Percentiles rank a stretch among this genome's conserved stretches.
These are phyloP conservation scores for Saccharomycopsis javanensis DNA, from an alignment of 805 yeast species.

Conservation along the genomic window DNA sequence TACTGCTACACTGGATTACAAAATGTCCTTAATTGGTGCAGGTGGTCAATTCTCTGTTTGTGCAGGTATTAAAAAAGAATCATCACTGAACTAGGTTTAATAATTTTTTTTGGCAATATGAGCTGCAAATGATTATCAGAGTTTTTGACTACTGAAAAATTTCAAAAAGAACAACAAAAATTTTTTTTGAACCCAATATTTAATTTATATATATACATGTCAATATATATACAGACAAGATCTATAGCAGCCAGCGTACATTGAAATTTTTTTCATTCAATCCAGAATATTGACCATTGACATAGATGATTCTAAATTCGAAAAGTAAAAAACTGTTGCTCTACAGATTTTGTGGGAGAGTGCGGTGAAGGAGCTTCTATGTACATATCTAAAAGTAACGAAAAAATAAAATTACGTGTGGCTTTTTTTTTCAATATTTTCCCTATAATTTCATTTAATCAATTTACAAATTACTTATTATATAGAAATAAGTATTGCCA, in stretches of 20 bases:
- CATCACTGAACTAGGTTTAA: too few relatives aligned
- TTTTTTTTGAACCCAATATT: too few relatives aligned
- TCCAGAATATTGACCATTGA: too few relatives aligned
- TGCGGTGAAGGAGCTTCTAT: background rate
- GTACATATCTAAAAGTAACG: background rate
- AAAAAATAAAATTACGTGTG: background rate
- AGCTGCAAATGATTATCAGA: too few relatives aligned
- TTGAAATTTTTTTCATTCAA: too few relatives aligned
- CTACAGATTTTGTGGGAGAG: background rate
- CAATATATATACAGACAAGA: background rate
- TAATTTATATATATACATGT: too few relatives aligned
- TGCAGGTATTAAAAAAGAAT: conserved; percentile 48
- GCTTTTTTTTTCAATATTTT: background rate
- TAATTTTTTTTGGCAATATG: too few relatives aligned
- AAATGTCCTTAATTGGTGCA: conserved; percentile 67
- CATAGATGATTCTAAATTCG: conserved; percentile 29
- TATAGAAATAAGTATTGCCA: too few relatives aligned
- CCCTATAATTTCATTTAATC: too few relatives aligned
- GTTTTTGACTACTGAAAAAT: too few relatives aligned
- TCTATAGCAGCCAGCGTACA: background rate
- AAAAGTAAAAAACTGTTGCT: background rate
- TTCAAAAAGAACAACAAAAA: too few relatives aligned
- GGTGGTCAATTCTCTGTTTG: conserved; percentile 95
- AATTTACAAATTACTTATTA: too few relatives aligned
- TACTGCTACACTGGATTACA: conserved; percentile 81